These are phyloP conservation scores for Penicillium mononematosum DNA, from an alignment of 495 filamentous ascomycete species.

Conservation along the genomic window DNA sequence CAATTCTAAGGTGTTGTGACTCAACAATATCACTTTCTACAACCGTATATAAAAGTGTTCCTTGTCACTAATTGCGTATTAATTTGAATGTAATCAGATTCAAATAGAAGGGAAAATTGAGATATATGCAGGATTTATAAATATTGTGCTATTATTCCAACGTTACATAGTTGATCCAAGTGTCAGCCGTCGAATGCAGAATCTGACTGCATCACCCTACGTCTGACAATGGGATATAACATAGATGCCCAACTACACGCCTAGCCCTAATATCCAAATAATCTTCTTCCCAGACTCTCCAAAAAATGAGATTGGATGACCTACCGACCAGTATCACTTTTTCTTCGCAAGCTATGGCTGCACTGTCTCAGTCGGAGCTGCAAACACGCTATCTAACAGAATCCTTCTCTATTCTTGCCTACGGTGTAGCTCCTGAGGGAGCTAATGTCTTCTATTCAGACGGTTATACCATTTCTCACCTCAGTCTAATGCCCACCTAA, in stretches of 20 bases:
- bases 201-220: not conserved
- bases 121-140: not conserved
- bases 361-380: constrained; percentile 3
- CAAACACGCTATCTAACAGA: constrained; percentile 22
- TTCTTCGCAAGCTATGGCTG: constrained; percentile 5
- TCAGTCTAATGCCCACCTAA: not conserved
- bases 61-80: not conserved
- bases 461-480: constrained; percentile 8
- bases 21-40: too few species aligned
- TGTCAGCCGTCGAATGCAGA: not conserved
- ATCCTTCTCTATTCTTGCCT: constrained; percentile 23
- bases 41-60: not conserved
- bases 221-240: constrained; percentile 1
- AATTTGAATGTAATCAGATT: not conserved
- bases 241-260: too few species aligned
- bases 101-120: not conserved
- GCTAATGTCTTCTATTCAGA: constrained; percentile 26
- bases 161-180: not conserved
- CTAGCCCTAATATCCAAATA: not conserved
- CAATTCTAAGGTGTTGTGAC: too few species aligned
- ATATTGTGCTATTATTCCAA: not conserved
- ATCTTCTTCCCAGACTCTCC: not conserved
- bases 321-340: constrained; percentile 8
- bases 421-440: constrained; percentile 6
- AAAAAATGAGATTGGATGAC: constrained; percentile 16